Conservation (phyloP, 108 stramenopile genomes). For the Ochromonas danica region DNA sequence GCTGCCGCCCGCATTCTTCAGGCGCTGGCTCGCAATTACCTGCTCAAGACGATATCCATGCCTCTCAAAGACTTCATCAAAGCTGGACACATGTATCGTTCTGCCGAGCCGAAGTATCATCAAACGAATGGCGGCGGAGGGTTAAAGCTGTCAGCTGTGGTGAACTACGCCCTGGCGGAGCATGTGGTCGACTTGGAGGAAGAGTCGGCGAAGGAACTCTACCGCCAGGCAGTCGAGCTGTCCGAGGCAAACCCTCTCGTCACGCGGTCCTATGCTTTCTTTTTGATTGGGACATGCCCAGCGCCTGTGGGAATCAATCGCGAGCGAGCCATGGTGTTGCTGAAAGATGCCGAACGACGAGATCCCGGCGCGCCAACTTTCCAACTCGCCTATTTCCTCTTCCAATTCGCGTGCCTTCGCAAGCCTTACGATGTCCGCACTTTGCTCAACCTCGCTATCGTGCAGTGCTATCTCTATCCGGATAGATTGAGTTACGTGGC, state of each 20-base stretch:
- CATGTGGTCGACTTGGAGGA: constrained; percentile 3
- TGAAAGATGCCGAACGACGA: constrained; percentile 5
- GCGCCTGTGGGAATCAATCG: constrained; percentile 11
- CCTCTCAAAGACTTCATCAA: not conserved
- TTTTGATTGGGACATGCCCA: not conserved
- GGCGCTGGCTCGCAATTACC: not conserved
- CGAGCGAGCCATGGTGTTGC: not conserved
- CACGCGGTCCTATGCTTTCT: constrained; percentile 24
- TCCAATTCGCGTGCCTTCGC: not conserved
- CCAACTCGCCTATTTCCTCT: not conserved
- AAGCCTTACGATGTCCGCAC: constrained; percentile 15
- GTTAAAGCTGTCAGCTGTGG: not conserved
- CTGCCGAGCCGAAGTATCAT: constrained; percentile 1
- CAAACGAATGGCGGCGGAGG: no score
- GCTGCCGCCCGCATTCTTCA: constrained; percentile 18
- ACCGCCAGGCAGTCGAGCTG: constrained; percentile 8
- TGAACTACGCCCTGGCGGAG: constrained; percentile 2
- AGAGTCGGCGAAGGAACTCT: not conserved
- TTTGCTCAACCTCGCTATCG: constrained; percentile 17
- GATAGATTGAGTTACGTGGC: constrained; percentile 8
- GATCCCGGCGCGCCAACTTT: not conserved
- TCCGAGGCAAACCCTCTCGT: constrained; percentile 25
- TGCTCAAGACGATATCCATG: constrained; percentile 21
- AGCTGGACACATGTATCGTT: not conserved
- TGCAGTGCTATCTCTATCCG: not conserved